phyloP scores from a whole-genome alignment of 768 basidiomycete genomes.

The Lactarius akahatsu region DNA sequence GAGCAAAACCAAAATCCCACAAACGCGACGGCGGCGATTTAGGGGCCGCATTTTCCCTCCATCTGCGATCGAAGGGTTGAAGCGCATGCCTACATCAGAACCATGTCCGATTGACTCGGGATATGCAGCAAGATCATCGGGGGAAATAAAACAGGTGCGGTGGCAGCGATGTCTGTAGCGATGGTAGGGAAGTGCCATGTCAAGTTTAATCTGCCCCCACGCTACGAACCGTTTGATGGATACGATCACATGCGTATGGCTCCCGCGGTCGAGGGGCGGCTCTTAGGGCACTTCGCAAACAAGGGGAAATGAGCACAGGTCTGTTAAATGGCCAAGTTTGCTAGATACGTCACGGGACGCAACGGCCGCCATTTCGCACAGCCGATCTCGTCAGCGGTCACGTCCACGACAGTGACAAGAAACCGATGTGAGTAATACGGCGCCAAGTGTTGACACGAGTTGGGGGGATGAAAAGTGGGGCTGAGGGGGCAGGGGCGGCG shows the following conservation, averaged over 20 bases:
- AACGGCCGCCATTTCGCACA: not conserved
- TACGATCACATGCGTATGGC: not conserved
- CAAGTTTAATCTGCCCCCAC: not conserved
- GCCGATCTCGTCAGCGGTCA: not conserved
- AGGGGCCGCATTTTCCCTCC: not conserved
- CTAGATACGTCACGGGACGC: not conserved
- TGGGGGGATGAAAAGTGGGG: not conserved
- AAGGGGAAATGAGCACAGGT: not conserved
- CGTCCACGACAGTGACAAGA: not conserved
- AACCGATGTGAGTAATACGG: not conserved
- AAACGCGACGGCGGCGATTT: not conserved
- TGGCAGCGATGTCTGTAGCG: not conserved
- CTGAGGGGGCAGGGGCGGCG: not conserved
- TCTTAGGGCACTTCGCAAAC: too few species aligned
- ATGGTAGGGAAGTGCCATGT: not conserved
- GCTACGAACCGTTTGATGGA: not conserved
- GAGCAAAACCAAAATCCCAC: not conserved
- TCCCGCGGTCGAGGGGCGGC: too few species aligned
- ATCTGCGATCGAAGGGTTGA: not conserved
- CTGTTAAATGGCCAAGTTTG: not conserved
- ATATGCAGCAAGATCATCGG: not conserved
- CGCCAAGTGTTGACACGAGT: slow-evolving; percentile 25
- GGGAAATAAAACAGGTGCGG: not conserved
- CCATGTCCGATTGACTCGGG: not conserved
- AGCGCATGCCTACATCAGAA: not conserved